phyloP scores from a whole-genome alignment of 176 grass and related monocot genomes.

The Panicum miliaceum region DNA sequence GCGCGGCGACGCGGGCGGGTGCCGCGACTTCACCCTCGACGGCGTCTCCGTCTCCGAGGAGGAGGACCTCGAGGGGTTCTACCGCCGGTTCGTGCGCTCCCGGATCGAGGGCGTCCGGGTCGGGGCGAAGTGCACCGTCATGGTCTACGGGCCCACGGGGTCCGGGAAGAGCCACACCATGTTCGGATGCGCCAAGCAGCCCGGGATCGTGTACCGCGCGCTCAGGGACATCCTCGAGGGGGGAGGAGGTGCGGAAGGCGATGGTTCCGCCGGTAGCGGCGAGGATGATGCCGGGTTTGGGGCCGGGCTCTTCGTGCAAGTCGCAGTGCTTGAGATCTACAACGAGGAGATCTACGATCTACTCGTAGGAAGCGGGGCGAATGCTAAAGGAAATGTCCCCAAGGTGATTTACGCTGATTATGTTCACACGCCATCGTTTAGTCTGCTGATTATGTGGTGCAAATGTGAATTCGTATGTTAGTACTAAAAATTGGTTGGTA shows the following conservation, averaged over 20 bases:
- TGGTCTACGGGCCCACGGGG: constrained; percentile 89
- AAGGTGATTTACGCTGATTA: constrained; percentile 48
- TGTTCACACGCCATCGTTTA: background rate
- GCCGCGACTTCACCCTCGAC: constrained; percentile 92
- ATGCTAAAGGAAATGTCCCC: constrained; percentile 57
- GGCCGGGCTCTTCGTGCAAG: constrained; percentile 66
- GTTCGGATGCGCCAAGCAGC: constrained; percentile 74
- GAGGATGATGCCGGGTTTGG: constrained; percentile 58
- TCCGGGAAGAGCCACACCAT: constrained; percentile 92
- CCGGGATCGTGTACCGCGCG: constrained; percentile 90
- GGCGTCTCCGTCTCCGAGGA: constrained; percentile 76
- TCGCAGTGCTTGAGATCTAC: constrained; percentile 81
- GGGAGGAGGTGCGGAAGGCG: constrained; percentile 1
- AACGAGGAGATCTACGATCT: constrained; percentile 96
- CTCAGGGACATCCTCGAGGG: constrained; percentile 69
- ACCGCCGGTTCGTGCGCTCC: constrained; percentile 72
- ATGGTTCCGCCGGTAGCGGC: too few relatives aligned
- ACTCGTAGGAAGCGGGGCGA: constrained; percentile 45
- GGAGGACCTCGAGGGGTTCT: constrained; percentile 77
- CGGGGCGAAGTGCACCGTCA: constrained; percentile 89
- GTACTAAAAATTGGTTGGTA: background rate
- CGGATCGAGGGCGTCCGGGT: constrained; percentile 70
- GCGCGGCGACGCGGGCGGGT: constrained; percentile 61
- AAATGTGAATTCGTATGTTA: background rate
- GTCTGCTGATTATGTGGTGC: background rate